A percentile compares a stretch with the other conserved stretches of the same genome.
Conservation (phyloP, 106 monocot genomes). For the Ottelia alismoides region DNA sequence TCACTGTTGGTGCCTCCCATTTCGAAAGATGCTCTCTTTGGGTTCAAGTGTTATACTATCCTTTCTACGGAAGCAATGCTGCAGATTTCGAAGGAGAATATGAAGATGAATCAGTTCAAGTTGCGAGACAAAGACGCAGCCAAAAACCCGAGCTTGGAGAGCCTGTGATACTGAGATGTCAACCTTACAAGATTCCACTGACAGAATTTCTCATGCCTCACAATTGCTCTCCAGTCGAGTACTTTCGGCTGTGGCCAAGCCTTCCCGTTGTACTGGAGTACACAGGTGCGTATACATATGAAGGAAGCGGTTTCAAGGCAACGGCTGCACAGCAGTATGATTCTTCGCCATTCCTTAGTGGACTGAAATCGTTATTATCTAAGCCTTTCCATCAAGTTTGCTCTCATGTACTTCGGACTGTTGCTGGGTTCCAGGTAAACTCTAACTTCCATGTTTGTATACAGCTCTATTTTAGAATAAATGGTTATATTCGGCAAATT, state of each 20-base stretch:
- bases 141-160: slow-evolving; percentile 71
- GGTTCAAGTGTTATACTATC: slow-evolving; percentile 97
- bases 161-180: slow-evolving; percentile 82
- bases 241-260: slow-evolving; percentile 94
- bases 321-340: slow-evolving; percentile 93
- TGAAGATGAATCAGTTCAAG: slow-evolving; percentile 50
- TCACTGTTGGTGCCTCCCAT: slow-evolving; percentile 93
- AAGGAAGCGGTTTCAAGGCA: slow-evolving; percentile 96
- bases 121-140: slow-evolving; percentile 41
- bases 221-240: slow-evolving; percentile 86
- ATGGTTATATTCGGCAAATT: too few relatives aligned
- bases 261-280: slow-evolving; percentile 84
- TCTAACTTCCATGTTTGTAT: neutral
- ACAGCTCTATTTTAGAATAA: too few relatives aligned
- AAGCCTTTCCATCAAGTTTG: slow-evolving; percentile 99
- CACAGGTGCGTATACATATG: slow-evolving; percentile 87
- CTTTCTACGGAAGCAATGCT: slow-evolving; percentile 68
- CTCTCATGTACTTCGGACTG: slow-evolving; percentile 88
- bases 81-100: slow-evolving; percentile 73
- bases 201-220: slow-evolving; percentile 84
- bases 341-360: slow-evolving; percentile 88
- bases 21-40: slow-evolving; percentile 98
- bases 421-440: slow-evolving; percentile 93
- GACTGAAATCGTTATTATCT: slow-evolving; percentile 67
- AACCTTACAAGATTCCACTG: slow-evolving; percentile 88